phyloP scores from a whole-genome alignment of 1,284 basidiomycete genomes.

The Tremellales sp. region DNA sequence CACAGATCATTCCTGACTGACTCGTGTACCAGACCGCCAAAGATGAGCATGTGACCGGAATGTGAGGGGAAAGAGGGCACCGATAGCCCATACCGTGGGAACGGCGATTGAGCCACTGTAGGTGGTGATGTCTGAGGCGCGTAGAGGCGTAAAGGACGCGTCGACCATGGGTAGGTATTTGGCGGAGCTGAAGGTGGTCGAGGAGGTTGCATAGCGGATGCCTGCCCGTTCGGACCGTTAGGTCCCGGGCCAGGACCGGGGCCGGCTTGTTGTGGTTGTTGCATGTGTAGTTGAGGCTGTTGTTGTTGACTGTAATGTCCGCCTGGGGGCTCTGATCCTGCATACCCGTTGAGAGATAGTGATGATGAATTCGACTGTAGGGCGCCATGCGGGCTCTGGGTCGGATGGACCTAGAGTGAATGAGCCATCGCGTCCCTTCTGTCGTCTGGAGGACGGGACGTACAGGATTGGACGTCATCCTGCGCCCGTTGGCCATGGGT shows the following conservation, averaged over 20 bases:
- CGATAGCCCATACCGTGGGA: slow-evolving; percentile 95
- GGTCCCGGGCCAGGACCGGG: background rate
- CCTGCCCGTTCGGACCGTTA: background rate
- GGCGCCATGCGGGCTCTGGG: background rate
- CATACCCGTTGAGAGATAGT: background rate
- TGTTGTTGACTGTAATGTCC: background rate
- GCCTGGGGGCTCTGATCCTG: background rate
- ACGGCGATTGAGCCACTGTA: slow-evolving; percentile 55
- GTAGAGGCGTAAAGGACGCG: slow-evolving; percentile 20
- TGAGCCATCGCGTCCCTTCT: too few species aligned
- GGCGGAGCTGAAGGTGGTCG: slow-evolving; percentile 12
- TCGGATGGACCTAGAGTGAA: background rate
- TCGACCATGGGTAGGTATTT: slow-evolving; percentile 30
- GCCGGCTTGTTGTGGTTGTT: background rate
- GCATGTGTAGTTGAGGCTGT: slow-evolving; percentile 1
- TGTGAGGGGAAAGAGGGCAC: slow-evolving; percentile 78
- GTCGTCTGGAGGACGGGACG: too few species aligned
- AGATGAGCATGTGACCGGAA: slow-evolving; percentile 88
- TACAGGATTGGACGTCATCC: slow-evolving; percentile 35
- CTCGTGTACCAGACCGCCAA: slow-evolving; percentile 93
- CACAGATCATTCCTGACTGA: slow-evolving; percentile 91
- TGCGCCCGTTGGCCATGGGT: slow-evolving; percentile 19
- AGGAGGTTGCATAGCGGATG: background rate
- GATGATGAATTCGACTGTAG: background rate
- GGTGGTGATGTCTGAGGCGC: slow-evolving; percentile 25